A percentile compares a stretch with the other conserved stretches of the same genome.
These are phyloP conservation scores for Pogostemon cablin DNA, from an alignment of 257 asterid genomes.

Conservation along the genomic window DNA sequence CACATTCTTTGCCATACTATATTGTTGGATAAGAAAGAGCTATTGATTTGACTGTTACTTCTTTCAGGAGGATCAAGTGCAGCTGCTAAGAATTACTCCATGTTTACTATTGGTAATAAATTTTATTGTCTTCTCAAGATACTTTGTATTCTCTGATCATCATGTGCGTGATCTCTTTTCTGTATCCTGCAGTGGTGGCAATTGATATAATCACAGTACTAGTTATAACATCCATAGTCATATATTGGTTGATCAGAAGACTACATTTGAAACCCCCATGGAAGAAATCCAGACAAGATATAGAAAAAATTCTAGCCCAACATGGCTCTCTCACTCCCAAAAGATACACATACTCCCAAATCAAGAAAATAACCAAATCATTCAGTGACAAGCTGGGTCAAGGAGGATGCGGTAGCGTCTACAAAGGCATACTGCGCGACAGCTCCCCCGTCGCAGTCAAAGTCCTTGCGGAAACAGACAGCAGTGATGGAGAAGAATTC, in stretches of 20 bases:
- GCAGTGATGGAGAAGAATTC: constrained; percentile 42
- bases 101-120: too few species aligned
- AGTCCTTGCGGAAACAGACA: constrained; percentile 29
- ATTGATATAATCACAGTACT: not conserved
- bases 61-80: too few species aligned
- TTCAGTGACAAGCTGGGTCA: constrained; percentile 39
- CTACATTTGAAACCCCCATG: not conserved
- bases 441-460: constrained; percentile 47
- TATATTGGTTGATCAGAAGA: not conserved
- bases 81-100: too few species aligned
- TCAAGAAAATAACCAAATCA: constrained; percentile 39
- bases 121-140: too few species aligned
- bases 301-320: not conserved
- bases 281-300: not conserved
- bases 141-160: too few species aligned
- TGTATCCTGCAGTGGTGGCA: not conserved
- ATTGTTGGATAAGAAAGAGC: too few species aligned
- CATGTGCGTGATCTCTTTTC: too few species aligned
- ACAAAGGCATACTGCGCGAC: constrained; percentile 37
- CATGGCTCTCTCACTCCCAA: not conserved
- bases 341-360: constrained; percentile 36
- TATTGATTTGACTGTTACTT: too few species aligned
- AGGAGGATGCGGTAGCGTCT: constrained; percentile 49
- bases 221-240: not conserved
- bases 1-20: too few species aligned